Evolutionary conservation across 2,329 filamentous ascomycete species (phyloP), one percentile per base, ranked within the genome.

Genomic region (Penicillium sp.): DNA sequence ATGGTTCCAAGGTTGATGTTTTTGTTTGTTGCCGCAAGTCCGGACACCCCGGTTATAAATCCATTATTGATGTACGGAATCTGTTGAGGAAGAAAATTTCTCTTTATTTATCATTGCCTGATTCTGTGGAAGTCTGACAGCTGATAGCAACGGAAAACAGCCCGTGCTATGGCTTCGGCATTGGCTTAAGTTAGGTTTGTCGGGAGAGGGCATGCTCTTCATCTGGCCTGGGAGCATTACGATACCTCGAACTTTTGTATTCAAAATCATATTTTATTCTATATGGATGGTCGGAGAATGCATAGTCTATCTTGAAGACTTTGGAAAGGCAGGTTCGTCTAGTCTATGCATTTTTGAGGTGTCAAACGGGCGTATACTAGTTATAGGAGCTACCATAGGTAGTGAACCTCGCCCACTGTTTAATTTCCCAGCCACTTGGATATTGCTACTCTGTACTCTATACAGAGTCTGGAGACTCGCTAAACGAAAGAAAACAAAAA

Each of bases 381-480:
- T 6, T 31, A 31, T 5, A 18, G 50, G 31, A 16, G 44, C 44
- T 27, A 9, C 16, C 35, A 27, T 18, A 24, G 18, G n/a, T 27
- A 49, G 44, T 31, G 36, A 52, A 19, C 39, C 59, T 59, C 51
- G 47, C 50, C 59, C 39, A 56, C 47, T 57, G 56, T 37, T 6
- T 51, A 60, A 61, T 54, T 60, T 52, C 47, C 56, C 50, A 60
- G 58, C 50, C 56, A 56, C 56, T 36, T 36, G 49, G 36, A 51
- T 27, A 27, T 51, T 22, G 18, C 31, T 31, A 16, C 43, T 44
- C 41, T 13, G 41, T 27, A 44, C 24, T 27, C 24, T 5, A 22
- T 2, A 22, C 2, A 31, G 27, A 31, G 27, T 31, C 31, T 10
- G 31, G 31, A 31, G 31, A 31, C 2, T 31, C 31, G 31, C 31